phyloP scores from a whole-genome alignment of 441 rosid genomes.

The Gossypium schwendimanii region DNA sequence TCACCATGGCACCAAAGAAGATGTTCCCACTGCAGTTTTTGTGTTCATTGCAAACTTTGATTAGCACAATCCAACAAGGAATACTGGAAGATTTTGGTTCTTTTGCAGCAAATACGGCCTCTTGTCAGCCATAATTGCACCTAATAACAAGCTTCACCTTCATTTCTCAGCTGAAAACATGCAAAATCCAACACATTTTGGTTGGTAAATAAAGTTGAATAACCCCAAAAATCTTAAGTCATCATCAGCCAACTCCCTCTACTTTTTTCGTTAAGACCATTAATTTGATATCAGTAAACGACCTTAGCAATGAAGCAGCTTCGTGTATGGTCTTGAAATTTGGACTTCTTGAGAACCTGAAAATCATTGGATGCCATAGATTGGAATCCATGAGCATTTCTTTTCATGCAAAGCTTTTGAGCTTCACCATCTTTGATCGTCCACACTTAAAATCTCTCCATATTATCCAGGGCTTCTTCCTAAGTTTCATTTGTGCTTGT shows the following conservation, averaged over 20 bases:
- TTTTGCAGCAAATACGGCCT: slow-evolving; percentile 29
- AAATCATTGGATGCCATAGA: slow-evolving; percentile 32
- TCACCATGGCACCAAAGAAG: slow-evolving; percentile 31
- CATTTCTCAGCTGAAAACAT: slow-evolving; percentile 29
- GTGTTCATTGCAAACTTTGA: slow-evolving; percentile 38
- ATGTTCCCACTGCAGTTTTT: slow-evolving; percentile 26
- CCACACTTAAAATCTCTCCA: slow-evolving; percentile 30
- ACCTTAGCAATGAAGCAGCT: slow-evolving; percentile 33
- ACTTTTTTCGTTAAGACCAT: slow-evolving; percentile 41
- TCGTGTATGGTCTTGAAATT: slow-evolving; percentile 35
- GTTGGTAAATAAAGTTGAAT: slow-evolving; percentile 29
- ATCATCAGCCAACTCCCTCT: slow-evolving; percentile 10
- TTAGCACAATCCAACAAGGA: slow-evolving; percentile 35
- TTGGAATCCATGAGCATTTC: slow-evolving; percentile 36
- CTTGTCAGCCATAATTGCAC: slow-evolving; percentile 36
- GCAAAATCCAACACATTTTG: slow-evolving; percentile 19
- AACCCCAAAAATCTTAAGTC: slow-evolving; percentile 14
- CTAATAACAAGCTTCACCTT: slow-evolving; percentile 31
- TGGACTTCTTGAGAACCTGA: slow-evolving; percentile 42
- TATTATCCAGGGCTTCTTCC: slow-evolving; percentile 3
- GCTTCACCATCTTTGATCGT: slow-evolving; percentile 40
- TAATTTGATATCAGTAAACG: slow-evolving; percentile 34
- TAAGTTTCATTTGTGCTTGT: too few relatives aligned
- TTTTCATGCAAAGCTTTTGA: slow-evolving; percentile 35
- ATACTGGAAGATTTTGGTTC: slow-evolving; percentile 32